A percentile compares a stretch with the other conserved stretches of the same genome.
Conservation (phyloP, 768 basidiomycete species). For the Baorangia bicolor region DNA sequence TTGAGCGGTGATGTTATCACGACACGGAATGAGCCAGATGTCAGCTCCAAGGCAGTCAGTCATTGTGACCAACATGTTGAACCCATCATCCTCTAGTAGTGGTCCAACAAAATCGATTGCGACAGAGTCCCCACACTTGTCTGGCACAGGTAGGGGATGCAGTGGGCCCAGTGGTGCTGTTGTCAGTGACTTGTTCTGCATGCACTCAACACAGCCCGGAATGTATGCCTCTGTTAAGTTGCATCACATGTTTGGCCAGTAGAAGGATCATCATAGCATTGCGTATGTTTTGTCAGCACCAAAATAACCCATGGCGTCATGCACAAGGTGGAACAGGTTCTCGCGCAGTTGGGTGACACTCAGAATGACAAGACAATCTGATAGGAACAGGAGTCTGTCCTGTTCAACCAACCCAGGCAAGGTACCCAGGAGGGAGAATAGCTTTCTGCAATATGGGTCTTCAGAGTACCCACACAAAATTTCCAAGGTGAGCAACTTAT, state of each 20-base stretch:
- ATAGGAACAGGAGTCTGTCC: too few relatives aligned
- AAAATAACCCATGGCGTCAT: constrained; percentile 35
- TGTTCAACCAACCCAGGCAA: too few relatives aligned
- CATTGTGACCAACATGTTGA: constrained; percentile 24
- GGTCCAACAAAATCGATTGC: constrained; percentile 13
- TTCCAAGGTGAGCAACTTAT: too few relatives aligned
- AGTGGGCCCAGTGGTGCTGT: constrained; percentile 27
- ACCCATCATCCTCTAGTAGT: constrained; percentile 16
- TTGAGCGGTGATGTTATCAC: not conserved
- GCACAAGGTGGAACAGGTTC: constrained; percentile 32
- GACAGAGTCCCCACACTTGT: constrained; percentile 17
- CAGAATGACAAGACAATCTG: too few relatives aligned
- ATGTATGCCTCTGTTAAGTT: not conserved
- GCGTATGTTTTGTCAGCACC: constrained; percentile 34
- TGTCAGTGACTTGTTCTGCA: constrained; percentile 36
- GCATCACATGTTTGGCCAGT: constrained; percentile 10
- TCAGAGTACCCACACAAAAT: too few relatives aligned
- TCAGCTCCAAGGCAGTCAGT: constrained; percentile 25
- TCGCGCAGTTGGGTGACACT: too few relatives aligned
- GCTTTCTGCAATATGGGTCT: too few relatives aligned
- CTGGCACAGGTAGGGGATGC: constrained; percentile 9
- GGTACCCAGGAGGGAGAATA: too few relatives aligned
- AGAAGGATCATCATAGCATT: constrained; percentile 23
- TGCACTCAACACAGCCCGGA: too few relatives aligned
- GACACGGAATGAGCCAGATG: constrained; percentile 8